These are phyloP conservation scores for Vigna nakashimae DNA, from an alignment of 306 rosid species.

Conservation along the genomic window DNA sequence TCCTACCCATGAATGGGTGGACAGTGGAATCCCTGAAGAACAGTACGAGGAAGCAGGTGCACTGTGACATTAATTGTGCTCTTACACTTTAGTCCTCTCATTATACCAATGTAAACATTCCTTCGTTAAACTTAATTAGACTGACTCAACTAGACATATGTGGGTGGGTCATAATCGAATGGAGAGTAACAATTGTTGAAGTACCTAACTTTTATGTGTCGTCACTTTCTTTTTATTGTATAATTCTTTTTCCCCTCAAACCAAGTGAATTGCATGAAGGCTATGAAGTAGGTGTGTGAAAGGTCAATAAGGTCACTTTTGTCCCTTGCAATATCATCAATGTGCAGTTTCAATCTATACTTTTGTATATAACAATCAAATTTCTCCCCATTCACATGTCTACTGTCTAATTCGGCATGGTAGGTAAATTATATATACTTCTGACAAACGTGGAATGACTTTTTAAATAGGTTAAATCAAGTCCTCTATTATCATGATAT, in stretches of 20 bases:
- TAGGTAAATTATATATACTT: background rate
- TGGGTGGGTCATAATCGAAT: background rate
- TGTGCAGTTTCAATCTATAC: background rate
- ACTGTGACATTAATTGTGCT: constrained; percentile 16
- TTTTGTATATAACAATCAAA: background rate
- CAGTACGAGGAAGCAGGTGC: constrained; percentile 26
- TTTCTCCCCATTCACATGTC: background rate
- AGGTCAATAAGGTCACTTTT: background rate
- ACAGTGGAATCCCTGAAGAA: constrained; percentile 38
- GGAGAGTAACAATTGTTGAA: background rate
- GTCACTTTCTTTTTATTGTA: background rate
- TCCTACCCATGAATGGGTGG: constrained; percentile 40
- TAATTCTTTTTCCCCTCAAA: background rate
- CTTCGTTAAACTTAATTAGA: constrained; percentile 9
- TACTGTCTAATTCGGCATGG: background rate
- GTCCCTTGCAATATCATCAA: background rate
- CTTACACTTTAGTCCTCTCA: background rate
- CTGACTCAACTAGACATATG: background rate
- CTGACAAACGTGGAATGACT: background rate
- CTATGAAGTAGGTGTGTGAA: background rate
- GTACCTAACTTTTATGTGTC: background rate
- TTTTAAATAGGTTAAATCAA: background rate
- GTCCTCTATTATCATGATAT: background rate
- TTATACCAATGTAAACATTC: background rate
- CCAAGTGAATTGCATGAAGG: constrained; percentile 10